phyloP scores from a whole-genome alignment of 23 red algal species.

The Gracilaria domingensis region DNA sequence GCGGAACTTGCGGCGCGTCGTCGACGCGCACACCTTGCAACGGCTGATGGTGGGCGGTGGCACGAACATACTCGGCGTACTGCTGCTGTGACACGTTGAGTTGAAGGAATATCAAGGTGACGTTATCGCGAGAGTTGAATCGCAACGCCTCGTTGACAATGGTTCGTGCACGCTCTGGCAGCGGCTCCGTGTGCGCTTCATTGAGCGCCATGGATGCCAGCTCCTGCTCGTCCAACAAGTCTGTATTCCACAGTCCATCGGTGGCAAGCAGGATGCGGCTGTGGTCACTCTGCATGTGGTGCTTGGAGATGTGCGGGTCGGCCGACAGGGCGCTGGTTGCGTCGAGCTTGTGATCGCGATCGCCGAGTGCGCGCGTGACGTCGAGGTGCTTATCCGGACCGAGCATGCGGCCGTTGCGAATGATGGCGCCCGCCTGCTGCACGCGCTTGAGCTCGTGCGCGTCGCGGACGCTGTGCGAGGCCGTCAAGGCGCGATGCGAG shows the following conservation, averaged over 20 bases:
- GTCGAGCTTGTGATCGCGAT: conserved; percentile 29
- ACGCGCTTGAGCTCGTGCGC: conserved; percentile 10
- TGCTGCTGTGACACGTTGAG: not conserved
- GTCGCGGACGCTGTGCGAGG: conserved; percentile 6
- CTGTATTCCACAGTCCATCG: conserved; percentile 70
- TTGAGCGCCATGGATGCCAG: not conserved
- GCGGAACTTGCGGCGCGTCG: not conserved
- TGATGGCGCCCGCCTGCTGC: not conserved
- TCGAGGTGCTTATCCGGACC: conserved; percentile 26
- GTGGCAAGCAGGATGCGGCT: conserved; percentile 52
- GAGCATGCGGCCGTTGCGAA: conserved; percentile 23
- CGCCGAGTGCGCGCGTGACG: conserved; percentile 22
- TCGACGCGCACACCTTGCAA: not conserved
- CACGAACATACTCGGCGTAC: not conserved
- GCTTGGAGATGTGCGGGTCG: conserved; percentile 50
- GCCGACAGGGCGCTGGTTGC: conserved; percentile 8
- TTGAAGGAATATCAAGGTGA: not conserved
- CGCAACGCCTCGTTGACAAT: conserved; percentile 14
- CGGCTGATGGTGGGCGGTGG: not conserved
- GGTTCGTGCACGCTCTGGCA: not conserved
- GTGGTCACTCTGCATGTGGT: not conserved
- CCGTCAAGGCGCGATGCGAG: not conserved
- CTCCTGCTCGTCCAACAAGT: not conserved
- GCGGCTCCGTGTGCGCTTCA: not conserved
- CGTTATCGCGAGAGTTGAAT: conserved; percentile 11